Evolutionary conservation across 1,284 basidiomycete genomes (phyloP).

Genomic region (Dichomitus squalens): DNA sequence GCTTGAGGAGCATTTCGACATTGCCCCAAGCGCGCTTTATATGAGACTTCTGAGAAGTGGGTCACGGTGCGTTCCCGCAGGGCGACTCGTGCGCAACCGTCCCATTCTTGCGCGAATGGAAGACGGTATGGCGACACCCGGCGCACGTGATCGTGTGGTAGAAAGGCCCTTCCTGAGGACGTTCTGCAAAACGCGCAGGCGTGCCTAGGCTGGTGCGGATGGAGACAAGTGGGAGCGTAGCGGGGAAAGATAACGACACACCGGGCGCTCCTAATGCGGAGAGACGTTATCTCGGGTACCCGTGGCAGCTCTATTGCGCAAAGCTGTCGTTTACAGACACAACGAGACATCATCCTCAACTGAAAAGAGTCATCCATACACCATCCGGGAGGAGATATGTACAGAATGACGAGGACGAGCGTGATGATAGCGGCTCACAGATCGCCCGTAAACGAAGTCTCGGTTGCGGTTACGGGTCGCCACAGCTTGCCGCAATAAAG

Average conservation of each 20-base stretch:
- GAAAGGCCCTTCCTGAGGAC: constrained; percentile 5
- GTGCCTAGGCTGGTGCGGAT: not conserved
- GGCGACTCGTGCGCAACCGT: not conserved
- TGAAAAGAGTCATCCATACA: too few species aligned
- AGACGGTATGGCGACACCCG: constrained; percentile 21
- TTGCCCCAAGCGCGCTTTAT: constrained; percentile 4
- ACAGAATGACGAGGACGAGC: too few species aligned
- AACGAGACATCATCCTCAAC: too few species aligned
- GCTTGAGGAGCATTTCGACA: constrained; percentile 1
- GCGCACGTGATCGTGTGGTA: constrained; percentile 21
- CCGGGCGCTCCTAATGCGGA: not conserved
- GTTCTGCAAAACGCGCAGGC: not conserved
- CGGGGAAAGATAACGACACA: not conserved
- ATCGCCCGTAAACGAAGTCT: too few species aligned
- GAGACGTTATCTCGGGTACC: not conserved
- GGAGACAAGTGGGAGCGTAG: not conserved
- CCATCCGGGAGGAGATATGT: too few species aligned
- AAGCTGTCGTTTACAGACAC: constrained; percentile 1
- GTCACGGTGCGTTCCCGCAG: not conserved
- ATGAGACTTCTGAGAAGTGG: constrained; percentile 16
- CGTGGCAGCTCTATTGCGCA: constrained; percentile 1
- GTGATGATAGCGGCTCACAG: too few species aligned
- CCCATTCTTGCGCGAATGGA: constrained; percentile 19
- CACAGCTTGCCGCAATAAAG: too few species aligned
- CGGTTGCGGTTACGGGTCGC: too few species aligned